Evolutionary conservation across 139 green algal species (phyloP).

Genomic region (Micractinium sp.): DNA sequence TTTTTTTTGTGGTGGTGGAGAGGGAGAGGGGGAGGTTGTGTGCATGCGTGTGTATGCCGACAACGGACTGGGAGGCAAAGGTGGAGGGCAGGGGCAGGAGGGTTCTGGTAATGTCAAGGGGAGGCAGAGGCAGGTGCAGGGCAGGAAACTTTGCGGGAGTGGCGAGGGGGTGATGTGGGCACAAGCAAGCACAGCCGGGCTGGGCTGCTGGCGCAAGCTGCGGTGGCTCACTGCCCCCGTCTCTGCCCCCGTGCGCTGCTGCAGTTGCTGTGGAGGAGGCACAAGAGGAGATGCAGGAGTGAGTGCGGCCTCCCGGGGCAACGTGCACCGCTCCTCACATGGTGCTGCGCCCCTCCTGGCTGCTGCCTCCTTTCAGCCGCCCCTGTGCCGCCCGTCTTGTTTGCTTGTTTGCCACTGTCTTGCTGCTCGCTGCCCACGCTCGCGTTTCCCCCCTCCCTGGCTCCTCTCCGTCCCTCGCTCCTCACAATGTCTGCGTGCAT

Average conservation of each 20-base stretch:
- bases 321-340: background rate
- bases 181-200: no score
- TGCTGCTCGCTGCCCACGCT: background rate
- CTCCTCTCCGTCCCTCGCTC: background rate
- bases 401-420: background rate
- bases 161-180: no score
- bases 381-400: background rate
- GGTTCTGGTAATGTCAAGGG: no score
- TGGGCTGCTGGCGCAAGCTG: background rate
- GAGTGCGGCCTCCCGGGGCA: background rate
- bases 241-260: background rate
- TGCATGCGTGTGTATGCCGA: background rate
- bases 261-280: conserved; percentile 33
- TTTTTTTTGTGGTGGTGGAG: background rate
- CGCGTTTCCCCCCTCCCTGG: no score
- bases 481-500: background rate
- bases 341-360: background rate
- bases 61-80: no score
- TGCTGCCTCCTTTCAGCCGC: background rate
- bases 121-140: no score
- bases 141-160: no score
- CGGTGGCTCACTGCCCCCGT: background rate
- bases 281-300: conserved; percentile 69
- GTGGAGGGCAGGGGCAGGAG: no score
- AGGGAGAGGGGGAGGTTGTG: background rate